Conservation (phyloP, 2,329 filamentous ascomycete genomes). For the Aureobasidium lini region DNA sequence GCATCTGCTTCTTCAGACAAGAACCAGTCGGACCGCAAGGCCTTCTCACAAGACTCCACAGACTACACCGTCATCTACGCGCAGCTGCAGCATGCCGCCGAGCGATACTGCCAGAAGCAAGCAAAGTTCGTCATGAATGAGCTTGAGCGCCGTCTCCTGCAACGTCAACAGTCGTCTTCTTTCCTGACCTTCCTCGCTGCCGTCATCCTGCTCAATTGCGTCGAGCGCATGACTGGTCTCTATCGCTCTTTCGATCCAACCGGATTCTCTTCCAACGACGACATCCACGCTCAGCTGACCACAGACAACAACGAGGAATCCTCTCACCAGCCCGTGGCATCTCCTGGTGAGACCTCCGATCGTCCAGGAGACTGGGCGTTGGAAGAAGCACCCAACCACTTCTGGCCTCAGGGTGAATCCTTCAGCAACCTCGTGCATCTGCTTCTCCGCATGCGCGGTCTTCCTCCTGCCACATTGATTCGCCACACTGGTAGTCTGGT, state of each 20-base stretch:
- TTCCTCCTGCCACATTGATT: slow-evolving; percentile 34
- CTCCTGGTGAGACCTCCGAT: neutral
- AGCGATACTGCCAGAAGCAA: slow-evolving; percentile 46
- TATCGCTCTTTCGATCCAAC: slow-evolving; percentile 30
- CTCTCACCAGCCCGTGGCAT: neutral
- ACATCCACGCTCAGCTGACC: neutral
- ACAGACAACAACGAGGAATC: neutral
- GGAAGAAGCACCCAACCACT: slow-evolving; percentile 43
- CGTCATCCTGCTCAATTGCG: slow-evolving; percentile 51
- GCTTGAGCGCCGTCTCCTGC: slow-evolving; percentile 51
- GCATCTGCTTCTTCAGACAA: neutral
- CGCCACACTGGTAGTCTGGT: slow-evolving; percentile 30
- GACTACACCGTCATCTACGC: slow-evolving; percentile 42
- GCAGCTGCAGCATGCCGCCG: slow-evolving; percentile 48
- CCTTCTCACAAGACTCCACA: neutral
- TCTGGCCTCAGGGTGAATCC: slow-evolving; percentile 49
- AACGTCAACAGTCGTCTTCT: slow-evolving; percentile 48
- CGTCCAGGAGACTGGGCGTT: slow-evolving; percentile 42
- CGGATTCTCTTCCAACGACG: neutral
- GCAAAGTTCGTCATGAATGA: slow-evolving; percentile 52
- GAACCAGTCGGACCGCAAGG: slow-evolving; percentile 22
- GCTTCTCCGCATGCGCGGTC: slow-evolving; percentile 50
- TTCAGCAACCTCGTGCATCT: slow-evolving; percentile 52
- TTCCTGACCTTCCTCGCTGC: slow-evolving; percentile 55
- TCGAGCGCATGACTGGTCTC: slow-evolving; percentile 53